These are phyloP conservation scores for Keqinozyma sinolaborantium DNA, from an alignment of 1,139 yeast species.

Conservation along the genomic window DNA sequence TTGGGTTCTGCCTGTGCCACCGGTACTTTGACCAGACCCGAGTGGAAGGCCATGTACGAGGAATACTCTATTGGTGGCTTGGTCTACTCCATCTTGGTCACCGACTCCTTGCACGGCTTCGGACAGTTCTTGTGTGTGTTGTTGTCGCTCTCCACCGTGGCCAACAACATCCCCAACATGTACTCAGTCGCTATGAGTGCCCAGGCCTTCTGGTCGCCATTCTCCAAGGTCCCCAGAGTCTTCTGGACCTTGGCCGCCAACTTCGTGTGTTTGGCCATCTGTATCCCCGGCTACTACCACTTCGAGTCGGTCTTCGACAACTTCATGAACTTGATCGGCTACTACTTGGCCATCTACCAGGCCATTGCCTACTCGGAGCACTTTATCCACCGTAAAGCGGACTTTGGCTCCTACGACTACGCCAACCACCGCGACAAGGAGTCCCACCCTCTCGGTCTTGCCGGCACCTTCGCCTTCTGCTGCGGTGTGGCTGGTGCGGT, in stretches of 20 bases:
- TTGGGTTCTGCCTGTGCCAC: conserved; percentile 88
- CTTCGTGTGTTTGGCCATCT: conserved; percentile 73
- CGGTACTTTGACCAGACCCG: conserved; percentile 45
- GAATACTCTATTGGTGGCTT: conserved; percentile 75
- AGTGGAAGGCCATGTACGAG: conserved; percentile 51
- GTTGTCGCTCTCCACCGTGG: conserved; percentile 77
- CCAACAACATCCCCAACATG: conserved; percentile 91
- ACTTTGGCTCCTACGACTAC: conserved; percentile 57
- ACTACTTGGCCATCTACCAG: conserved; percentile 85
- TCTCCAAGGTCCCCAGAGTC: conserved; percentile 72
- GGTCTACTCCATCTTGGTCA: conserved; percentile 71
- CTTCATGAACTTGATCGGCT: conserved; percentile 87
- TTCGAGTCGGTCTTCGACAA: conserved; percentile 72
- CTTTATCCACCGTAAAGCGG: conserved; percentile 66
- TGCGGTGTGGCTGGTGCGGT: conserved; percentile 86
- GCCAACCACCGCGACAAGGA: conserved; percentile 54
- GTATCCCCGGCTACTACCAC: conserved; percentile 81
- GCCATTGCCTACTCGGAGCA: conserved; percentile 75
- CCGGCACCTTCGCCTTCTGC: conserved; percentile 75
- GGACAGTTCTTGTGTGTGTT: conserved; percentile 88
- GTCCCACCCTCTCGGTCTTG: conserved; percentile 68
- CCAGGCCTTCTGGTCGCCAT: conserved; percentile 75
- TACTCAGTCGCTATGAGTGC: conserved; percentile 84
- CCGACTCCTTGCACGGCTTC: conserved; percentile 78
- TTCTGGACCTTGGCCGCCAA: conserved; percentile 79